These are phyloP conservation scores for Pichia insulana DNA, from an alignment of 805 yeast species.

Conservation along the genomic window DNA sequence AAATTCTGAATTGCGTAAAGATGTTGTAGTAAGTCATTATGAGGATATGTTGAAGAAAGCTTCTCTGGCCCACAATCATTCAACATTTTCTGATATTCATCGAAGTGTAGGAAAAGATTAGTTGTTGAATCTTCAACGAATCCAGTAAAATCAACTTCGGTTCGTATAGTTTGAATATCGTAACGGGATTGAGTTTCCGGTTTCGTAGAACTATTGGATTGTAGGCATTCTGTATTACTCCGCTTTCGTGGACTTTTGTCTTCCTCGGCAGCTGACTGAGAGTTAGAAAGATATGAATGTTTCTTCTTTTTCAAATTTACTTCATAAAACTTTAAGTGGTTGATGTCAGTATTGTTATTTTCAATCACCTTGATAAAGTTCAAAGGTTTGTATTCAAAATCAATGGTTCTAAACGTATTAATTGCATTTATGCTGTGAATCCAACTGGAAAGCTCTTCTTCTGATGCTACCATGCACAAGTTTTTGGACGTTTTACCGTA, in stretches of 20 bases:
- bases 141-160: neutral
- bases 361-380: slow-evolving; percentile 12
- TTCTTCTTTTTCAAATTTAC: slow-evolving; percentile 12
- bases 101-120: neutral
- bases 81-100: neutral
- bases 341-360: slow-evolving; percentile 12
- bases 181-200: no score
- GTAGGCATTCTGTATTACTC: slow-evolving; percentile 2
- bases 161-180: no score
- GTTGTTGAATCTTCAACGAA: neutral
- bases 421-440: slow-evolving; percentile 46
- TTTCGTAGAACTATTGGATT: no score
- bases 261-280: neutral
- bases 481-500: slow-evolving; percentile 34
- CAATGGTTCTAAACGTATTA: slow-evolving; percentile 32
- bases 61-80: neutral
- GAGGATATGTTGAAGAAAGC: neutral
- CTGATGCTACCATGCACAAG: slow-evolving; percentile 33
- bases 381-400: slow-evolving; percentile 14
- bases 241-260: neutral
- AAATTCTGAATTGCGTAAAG: slow-evolving; percentile 32
- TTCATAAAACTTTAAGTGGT: slow-evolving; percentile 12
- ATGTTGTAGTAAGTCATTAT: slow-evolving; percentile 29
- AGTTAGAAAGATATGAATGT: no score
- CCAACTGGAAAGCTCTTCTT: slow-evolving; percentile 52